A percentile compares a stretch with the other conserved stretches of the same genome.
These are phyloP conservation scores for Cladosporium cucumerinum DNA, from an alignment of 2,329 filamentous ascomycete genomes.

Conservation along the genomic window DNA sequence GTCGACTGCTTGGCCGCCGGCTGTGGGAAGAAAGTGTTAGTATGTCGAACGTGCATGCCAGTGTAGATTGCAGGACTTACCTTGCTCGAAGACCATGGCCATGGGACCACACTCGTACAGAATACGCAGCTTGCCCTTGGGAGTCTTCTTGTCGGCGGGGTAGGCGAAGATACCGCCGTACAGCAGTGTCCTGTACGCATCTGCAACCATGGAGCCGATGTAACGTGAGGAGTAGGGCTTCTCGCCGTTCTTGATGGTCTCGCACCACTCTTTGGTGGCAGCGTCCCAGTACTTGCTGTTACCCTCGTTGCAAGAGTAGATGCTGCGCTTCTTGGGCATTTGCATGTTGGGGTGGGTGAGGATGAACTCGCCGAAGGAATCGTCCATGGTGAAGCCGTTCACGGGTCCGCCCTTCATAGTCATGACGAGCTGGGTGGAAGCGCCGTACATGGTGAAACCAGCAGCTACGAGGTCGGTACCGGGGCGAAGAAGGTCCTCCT, in stretches of 20 bases:
- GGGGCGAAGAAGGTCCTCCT: slow-evolving; percentile 83
- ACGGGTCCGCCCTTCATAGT: slow-evolving; percentile 91
- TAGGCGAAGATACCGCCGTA: slow-evolving; percentile 98
- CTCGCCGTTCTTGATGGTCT: slow-evolving; percentile 78
- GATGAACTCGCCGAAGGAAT: slow-evolving; percentile 96
- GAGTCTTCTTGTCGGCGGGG: slow-evolving; percentile 94
- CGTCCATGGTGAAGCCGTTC: slow-evolving; percentile 98
- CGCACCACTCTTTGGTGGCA: slow-evolving; percentile 80
- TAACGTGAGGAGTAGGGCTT: slow-evolving; percentile 87
- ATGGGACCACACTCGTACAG: slow-evolving; percentile 98
- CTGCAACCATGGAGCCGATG: slow-evolving; percentile 97
- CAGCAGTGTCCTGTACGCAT: slow-evolving; percentile 90
- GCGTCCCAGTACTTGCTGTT: slow-evolving; percentile 97
- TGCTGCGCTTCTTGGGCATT: slow-evolving; percentile 73
- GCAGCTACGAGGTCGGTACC: slow-evolving; percentile 88
- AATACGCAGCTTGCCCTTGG: slow-evolving; percentile 96
- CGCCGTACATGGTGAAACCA: slow-evolving; percentile 99
- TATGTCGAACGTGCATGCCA: background rate
- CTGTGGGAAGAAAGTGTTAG: slow-evolving; percentile 44
- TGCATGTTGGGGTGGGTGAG: slow-evolving; percentile 93
- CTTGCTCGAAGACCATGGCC: slow-evolving; percentile 98
- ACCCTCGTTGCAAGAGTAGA: slow-evolving; percentile 98
- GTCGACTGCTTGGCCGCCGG: slow-evolving; percentile 88
- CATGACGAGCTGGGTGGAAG: slow-evolving; percentile 91
- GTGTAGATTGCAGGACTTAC: slow-evolving; percentile 53